Base-by-base conservation (phyloP, 768 basidiomycete species). In the Mrakia gelida region DNA sequence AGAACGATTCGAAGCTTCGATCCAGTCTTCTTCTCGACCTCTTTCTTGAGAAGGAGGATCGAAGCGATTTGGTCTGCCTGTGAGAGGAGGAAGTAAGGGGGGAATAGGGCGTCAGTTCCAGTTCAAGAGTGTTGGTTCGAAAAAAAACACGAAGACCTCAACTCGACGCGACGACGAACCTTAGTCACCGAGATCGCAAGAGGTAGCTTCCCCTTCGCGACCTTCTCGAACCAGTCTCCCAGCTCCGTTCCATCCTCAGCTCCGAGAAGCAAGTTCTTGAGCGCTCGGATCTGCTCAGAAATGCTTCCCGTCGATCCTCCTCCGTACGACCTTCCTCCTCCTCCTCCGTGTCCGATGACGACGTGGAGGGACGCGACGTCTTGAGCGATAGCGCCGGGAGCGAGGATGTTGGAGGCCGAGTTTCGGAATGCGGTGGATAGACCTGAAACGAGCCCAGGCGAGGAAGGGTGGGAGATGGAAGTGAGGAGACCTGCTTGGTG, bases 401-500 rank as follows among this genome's bases (percentile, higher is more conserved):
- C 89, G 34, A 94, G 87, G 38, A 87, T 87, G 82, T 91, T 87
- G 23, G 83, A 82, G 0, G 90, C 89, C 0, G 89, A 89, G 0
- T 88, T 87, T 30, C 87, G 87, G 83, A 92, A 90, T 13, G 88
- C 86, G 7, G 88, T 87, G 26, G 90, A 88, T 52, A 93, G 82
- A 0, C 93, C 93, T 0, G 86, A 83, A 43, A 92, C 82, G 80
- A 92, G 88, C 1, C 59, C 59, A 13, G 70, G 28, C 62, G 88
- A 86, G 72, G 84, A 86, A 0, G 93, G 93, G 0, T 90, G 87
- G 0, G 88, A 86, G 26, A 94, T 86, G 2, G 88, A 91, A 0
- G 87, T 88, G 4, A 92, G 92, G 3, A 95, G 90, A 3, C 93
- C 93, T 10, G 87, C 84, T 30, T 89, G 89, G 81, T 92, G 91